Evolutionary conservation across 306 rosid genomes (phyloP), one percentile per base, ranked within the genome.

Genomic region (Prunus campanulata): DNA sequence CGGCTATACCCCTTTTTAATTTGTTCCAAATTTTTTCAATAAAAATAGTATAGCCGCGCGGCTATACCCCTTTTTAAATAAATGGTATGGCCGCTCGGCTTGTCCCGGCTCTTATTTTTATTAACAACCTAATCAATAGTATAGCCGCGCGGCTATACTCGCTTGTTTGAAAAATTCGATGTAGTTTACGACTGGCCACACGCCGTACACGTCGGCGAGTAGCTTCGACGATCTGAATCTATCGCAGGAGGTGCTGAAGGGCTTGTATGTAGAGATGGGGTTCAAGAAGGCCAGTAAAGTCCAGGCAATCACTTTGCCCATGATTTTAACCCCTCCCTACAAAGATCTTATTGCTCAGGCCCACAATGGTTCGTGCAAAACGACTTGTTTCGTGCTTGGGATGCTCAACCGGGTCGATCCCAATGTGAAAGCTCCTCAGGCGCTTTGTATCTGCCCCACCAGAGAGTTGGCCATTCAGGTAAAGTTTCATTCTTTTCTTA

Each of bases 401-500:
- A 94, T 94, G 97, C 78, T 92, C 70, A 89, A 92, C 81, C 96
- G 96, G 0, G 90, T 94, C 32, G 93, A 94, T 89, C 95, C 94
- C 2, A 80, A 47, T 15, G 0, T 85, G 64, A 82, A 85, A 85
- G 88, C 79, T 71, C 97, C 98, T 61, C 97, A 93, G 78, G 98
- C 98, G 1, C 91, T 90, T n/a, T 92, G 97, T 57, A 87, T 94
- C 61, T 91, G 98, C 29, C 98, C 96, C 16, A 94, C 97, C 3
- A 84, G 98, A 72, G 98, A 94, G 84, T 68, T 91, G 68, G 96
- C 96, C 59, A 83, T 91, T 79, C 98, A 94, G 94, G 97, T 89
- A 0, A 78, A 59, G 8, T 57, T 50, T 18, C 66, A 18, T 57
- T 11, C 30, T 52, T 54, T 64, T 19, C 57, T 10, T 9, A 49